These are phyloP conservation scores for Geum urbanum DNA, from an alignment of 306 rosid genomes.

Conservation along the genomic window DNA sequence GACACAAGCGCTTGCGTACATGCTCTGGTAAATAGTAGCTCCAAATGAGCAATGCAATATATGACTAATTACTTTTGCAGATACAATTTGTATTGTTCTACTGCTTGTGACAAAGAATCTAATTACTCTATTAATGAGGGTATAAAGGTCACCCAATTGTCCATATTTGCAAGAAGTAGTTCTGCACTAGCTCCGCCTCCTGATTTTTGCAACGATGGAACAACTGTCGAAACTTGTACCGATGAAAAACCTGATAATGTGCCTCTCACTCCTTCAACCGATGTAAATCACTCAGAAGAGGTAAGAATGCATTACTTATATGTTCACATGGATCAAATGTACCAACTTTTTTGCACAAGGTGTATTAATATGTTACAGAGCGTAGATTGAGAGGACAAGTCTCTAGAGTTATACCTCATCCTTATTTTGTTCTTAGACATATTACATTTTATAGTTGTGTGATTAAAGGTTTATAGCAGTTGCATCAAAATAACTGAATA, in stretches of 20 bases:
- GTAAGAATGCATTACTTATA: conserved; percentile 34
- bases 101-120: conserved; percentile 9
- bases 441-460: not conserved
- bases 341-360: not conserved
- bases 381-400: not conserved
- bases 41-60: not conserved
- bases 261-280: conserved; percentile 42
- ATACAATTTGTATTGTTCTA: not conserved
- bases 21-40: conserved; percentile 57
- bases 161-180: conserved; percentile 50
- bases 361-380: not conserved
- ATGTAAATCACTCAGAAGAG: conserved; percentile 38
- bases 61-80: not conserved
- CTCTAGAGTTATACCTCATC: not conserved
- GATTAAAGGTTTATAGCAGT: not conserved
- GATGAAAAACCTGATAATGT: conserved; percentile 36
- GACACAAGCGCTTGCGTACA: conserved; percentile 79
- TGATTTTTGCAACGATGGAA: conserved; percentile 42
- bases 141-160: no score
- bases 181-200: conserved; percentile 53
- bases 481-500: not conserved
- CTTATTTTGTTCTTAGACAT: not conserved
- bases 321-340: conserved; percentile 18
- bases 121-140: not conserved
- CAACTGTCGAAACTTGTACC: conserved; percentile 35